phyloP scores from a whole-genome alignment of 345 rosid species.

The Eucalyptus fibrosa region DNA sequence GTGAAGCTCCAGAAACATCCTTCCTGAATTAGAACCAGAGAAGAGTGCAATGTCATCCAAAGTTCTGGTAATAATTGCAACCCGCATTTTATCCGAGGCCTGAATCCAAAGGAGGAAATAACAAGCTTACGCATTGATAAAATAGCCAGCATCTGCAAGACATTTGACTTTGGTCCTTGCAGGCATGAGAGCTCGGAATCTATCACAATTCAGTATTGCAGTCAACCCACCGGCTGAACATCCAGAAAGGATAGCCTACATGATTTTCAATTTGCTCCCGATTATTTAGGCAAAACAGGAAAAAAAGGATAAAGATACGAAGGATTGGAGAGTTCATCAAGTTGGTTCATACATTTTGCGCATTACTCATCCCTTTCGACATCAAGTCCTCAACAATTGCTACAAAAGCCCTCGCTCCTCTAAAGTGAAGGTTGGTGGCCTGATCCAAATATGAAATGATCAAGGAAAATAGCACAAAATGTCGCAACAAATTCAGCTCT shows the following conservation, averaged over 20 bases:
- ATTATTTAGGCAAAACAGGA: neutral
- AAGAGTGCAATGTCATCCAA: neutral
- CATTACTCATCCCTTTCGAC: constrained; percentile 75
- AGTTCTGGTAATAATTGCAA: neutral
- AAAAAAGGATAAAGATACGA: neutral
- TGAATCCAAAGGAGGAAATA: neutral
- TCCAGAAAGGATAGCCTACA: constrained; percentile 80
- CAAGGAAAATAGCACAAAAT: neutral
- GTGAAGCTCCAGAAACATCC: constrained; percentile 59
- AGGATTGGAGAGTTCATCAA: neutral
- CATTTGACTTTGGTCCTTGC: constrained; percentile 73
- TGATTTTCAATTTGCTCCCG: neutral
- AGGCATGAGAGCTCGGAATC: constrained; percentile 62
- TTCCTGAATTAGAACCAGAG: constrained; percentile 29
- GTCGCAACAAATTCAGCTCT: neutral
- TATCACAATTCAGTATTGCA: constrained; percentile 79
- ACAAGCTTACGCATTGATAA: constrained; percentile 65
- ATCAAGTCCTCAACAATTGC: constrained; percentile 69
- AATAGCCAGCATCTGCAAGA: constrained; percentile 92
- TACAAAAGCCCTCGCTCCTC: constrained; percentile 84
- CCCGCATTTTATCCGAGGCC: neutral
- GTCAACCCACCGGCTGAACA: constrained; percentile 98
- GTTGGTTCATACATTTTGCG: constrained; percentile 41
- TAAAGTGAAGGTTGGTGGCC: constrained; percentile 85
- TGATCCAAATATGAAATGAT: constrained; percentile 28